Evolutionary conservation across 1,139 yeast species (phyloP), one percentile per base, ranked within the genome.

Genomic region (Taphrina deformans): DNA sequence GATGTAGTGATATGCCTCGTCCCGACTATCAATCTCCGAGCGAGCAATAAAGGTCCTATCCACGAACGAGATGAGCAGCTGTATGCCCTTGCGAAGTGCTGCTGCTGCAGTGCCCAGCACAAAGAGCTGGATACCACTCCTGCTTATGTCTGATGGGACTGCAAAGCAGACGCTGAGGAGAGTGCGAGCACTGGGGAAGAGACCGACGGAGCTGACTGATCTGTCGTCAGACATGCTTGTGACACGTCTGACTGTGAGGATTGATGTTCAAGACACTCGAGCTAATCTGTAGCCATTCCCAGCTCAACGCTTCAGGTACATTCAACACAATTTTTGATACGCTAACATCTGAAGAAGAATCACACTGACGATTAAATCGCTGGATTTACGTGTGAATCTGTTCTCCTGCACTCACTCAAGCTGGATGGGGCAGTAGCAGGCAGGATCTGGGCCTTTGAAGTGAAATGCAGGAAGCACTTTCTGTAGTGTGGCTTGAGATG

Each of bases 1-100:
- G 29, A 59, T 29, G 55, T 53, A 59, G n/a, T 41, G 56, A 50
- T 23, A 59, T 9, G 63, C 63, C 29, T 59, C 63, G 27, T 59
- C 63, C 18, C 63, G 51, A 35, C 63, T 59, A 16, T 59, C 63
- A 9, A 59, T 50, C 41, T 50, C 56, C 9, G 63, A 51, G 5
- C 63, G 63, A 40, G 56, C 55, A 16, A 59, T 29, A 23, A 48
- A 40, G 7, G 63, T 59, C 29, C 63, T 55, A 21, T 59, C 63
- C 27, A 50, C 23, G 3, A 59, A 26, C 16, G 56, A 38, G n/a
- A 52, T 48, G n/a, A 59, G 12, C 18, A 29, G 21, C 16, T 51
- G 35, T 10, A 50, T 29, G 10, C 38, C 48, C 40, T 48, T 59
- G 18, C 56, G 55, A n/a, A 59, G 24, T 14, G 56, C 63, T 23